phyloP scores from a whole-genome alignment of 2,329 filamentous ascomycete species.

The Herpotrichia juniperi region DNA sequence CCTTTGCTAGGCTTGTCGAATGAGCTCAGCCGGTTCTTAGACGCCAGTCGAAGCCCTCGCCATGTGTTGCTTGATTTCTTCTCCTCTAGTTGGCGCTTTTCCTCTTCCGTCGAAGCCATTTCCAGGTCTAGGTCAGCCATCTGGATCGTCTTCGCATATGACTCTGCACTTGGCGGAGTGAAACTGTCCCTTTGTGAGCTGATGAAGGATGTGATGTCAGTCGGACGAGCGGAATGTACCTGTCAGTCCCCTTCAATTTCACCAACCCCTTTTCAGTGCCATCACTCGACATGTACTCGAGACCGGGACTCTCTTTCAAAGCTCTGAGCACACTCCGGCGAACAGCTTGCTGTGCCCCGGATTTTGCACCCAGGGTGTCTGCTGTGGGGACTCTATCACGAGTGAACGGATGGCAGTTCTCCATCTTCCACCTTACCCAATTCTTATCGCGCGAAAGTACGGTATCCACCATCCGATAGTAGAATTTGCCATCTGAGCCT shows the following conservation, averaged over 20 bases:
- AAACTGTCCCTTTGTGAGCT: constrained; percentile 59
- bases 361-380: constrained; percentile 73
- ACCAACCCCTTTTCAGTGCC: constrained; percentile 68
- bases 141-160: constrained; percentile 75
- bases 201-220: constrained; percentile 6
- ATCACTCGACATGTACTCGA: constrained; percentile 74
- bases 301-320: constrained; percentile 20
- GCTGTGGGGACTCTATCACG: constrained; percentile 71
- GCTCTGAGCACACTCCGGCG: constrained; percentile 50
- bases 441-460: constrained; percentile 96
- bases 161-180: constrained; percentile 70
- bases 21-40: constrained; percentile 71
- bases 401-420: constrained; percentile 88
- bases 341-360: constrained; percentile 68
- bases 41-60: constrained; percentile 83
- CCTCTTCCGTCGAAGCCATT: constrained; percentile 71
- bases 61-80: constrained; percentile 88
- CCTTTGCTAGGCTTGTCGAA: constrained; percentile 89
- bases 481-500: constrained; percentile 85
- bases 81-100: constrained; percentile 65
- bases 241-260: constrained; percentile 68
- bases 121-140: constrained; percentile 85
- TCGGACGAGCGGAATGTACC: constrained; percentile 50
- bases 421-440: constrained; percentile 98
- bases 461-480: constrained; percentile 95